These are phyloP conservation scores for Candida fluviatilis DNA, from an alignment of 805 yeast species.

Conservation along the genomic window DNA sequence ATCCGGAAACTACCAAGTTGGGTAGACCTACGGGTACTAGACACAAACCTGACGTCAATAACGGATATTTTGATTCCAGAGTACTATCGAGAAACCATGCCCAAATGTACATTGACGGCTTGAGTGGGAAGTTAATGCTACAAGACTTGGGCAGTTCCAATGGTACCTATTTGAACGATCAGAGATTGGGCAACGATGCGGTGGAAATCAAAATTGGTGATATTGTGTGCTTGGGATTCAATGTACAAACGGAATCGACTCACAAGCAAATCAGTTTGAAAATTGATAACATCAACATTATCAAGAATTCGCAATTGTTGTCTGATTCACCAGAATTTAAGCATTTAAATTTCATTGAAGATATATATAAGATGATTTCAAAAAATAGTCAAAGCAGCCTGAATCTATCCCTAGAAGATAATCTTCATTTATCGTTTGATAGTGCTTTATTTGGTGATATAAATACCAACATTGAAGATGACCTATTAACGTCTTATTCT, in stretches of 20 bases:
- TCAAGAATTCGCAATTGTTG: constrained; percentile 23
- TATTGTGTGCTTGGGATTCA: constrained; percentile 89
- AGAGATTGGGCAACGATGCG: constrained; percentile 57
- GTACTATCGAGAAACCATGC: constrained; percentile 95
- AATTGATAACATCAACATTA: constrained; percentile 68
- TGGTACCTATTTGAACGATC: constrained; percentile 88
- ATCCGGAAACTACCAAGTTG: constrained; percentile 77
- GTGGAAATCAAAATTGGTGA: constrained; percentile 75
- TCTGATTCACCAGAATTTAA: constrained; percentile 26
- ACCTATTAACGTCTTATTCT: constrained; percentile 44
- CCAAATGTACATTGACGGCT: constrained; percentile 69
- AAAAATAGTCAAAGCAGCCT: background rate
- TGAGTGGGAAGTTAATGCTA: constrained; percentile 62
- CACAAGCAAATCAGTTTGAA: constrained; percentile 86
- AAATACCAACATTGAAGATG: constrained; percentile 46
- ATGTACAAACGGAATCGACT: constrained; percentile 61
- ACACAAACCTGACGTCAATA: constrained; percentile 57
- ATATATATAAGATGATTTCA: constrained; percentile 15
- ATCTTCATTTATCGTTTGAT: constrained; percentile 31
- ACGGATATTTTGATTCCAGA: constrained; percentile 92
- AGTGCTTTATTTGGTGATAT: constrained; percentile 63
- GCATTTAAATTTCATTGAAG: constrained; percentile 34
- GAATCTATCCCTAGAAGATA: constrained; percentile 7
- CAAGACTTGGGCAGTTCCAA: constrained; percentile 88
- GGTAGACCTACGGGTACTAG: constrained; percentile 84